Percentiles rank a stretch among this genome's conserved stretches.
Conservation (phyloP, 768 basidiomycete species). For the Leccinellum albellum region DNA sequence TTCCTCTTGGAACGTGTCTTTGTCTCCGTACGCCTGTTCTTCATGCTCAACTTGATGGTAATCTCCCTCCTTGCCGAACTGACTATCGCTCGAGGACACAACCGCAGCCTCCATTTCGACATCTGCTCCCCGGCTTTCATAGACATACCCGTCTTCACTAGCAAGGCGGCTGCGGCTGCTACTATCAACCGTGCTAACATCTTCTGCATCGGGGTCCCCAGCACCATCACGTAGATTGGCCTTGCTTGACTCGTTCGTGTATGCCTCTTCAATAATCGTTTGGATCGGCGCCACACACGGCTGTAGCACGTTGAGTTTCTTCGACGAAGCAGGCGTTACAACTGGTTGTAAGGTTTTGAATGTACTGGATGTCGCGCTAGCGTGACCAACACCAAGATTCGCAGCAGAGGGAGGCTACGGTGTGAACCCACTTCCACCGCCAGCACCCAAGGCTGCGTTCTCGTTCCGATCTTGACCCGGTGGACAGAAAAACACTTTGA, state of each 20-base stretch:
- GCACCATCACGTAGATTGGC: constrained; percentile 14
- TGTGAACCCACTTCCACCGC: constrained; percentile 35
- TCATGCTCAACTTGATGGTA: constrained; percentile 11
- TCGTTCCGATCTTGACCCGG: constrained; percentile 42
- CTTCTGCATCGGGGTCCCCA: constrained; percentile 23
- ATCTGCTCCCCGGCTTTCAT: constrained; percentile 27
- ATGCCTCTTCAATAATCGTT: constrained; percentile 25
- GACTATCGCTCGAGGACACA: constrained; percentile 30
- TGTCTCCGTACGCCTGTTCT: constrained; percentile 17
- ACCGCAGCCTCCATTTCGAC: constrained; percentile 25
- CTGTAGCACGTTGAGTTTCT: constrained; percentile 18
- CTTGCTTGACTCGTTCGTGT: constrained; percentile 35
- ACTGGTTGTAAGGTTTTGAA: constrained; percentile 37
- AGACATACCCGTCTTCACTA: constrained; percentile 34
- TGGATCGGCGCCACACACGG: constrained; percentile 15
- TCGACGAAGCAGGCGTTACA: constrained; percentile 18
- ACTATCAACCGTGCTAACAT: constrained; percentile 18
- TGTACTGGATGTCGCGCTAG: constrained; percentile 7
- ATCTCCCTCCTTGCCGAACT: constrained; percentile 30
- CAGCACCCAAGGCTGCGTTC: constrained; percentile 24
- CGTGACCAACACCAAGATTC: constrained; percentile 5
- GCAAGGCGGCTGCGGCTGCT: constrained; percentile 30
- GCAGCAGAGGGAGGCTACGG: constrained; percentile 38
- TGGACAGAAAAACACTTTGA: constrained; percentile 71
- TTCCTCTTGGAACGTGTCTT: constrained; percentile 29